A percentile compares a stretch with the other conserved stretches of the same genome.
phyloP scores from a whole-genome alignment of 805 yeast species.

The Yarrowia phangngaensis region DNA sequence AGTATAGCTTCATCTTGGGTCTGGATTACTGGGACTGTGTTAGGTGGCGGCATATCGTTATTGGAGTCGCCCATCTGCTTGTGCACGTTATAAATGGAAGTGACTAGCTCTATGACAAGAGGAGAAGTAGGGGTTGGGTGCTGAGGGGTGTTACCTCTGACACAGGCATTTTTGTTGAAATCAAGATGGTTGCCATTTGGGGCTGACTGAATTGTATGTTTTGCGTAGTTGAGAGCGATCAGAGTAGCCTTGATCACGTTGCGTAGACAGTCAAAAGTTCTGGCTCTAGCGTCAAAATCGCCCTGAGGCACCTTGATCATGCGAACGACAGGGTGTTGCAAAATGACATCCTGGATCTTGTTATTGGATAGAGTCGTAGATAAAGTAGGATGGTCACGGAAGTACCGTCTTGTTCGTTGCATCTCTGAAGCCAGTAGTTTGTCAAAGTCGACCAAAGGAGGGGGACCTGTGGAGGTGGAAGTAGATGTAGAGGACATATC shows the following conservation, averaged over 20 bases:
- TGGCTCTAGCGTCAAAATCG: conserved; percentile 34
- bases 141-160: conserved; percentile 6
- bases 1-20: conserved; percentile 7
- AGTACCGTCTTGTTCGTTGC: conserved; percentile 25
- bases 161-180: conserved; percentile 13
- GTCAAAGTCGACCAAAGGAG: conserved; percentile 6
- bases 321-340: conserved; percentile 35
- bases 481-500: no score
- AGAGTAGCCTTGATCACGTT: conserved; percentile 25
- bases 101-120: conserved; percentile 9
- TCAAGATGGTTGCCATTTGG: conserved; percentile 1
- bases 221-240: conserved; percentile 23
- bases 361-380: conserved; percentile 33
- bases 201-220: conserved; percentile 12
- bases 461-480: no score
- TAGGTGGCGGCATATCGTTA: conserved; percentile 13
- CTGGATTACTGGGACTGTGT: conserved; percentile 19
- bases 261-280: conserved; percentile 18
- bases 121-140: conserved; percentile 2
- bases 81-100: conserved; percentile 16
- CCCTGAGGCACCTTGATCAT: conserved; percentile 34
- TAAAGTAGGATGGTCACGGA: conserved; percentile 21
- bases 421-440: conserved; percentile 14
- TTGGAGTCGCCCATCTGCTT: conserved; percentile 7
- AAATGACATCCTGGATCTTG: conserved; percentile 35